Conservation (phyloP, 805 yeast species). For the Barnettozyma pratensis region DNA sequence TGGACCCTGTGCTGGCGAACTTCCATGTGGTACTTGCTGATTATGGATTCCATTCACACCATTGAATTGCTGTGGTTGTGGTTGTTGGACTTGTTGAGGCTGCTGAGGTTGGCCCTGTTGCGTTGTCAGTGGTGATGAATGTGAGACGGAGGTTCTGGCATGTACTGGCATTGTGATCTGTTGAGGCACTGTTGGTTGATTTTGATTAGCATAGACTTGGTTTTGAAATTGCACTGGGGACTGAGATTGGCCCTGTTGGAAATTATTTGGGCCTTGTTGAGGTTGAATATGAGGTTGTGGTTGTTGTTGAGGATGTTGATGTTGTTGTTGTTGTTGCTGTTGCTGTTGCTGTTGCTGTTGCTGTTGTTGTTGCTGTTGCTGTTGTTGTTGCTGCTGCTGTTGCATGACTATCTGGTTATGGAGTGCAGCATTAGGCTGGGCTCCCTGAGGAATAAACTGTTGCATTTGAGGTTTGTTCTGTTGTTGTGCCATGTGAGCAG, state of each 20-base stretch:
- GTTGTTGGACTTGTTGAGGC: conserved; percentile 1
- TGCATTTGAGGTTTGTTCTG: conserved; percentile 15
- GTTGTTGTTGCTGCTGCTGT: conserved; percentile 5
- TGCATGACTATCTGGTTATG: conserved; percentile 1
- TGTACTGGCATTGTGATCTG: conserved; percentile 7
- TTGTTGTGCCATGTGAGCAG: conserved; percentile 9
- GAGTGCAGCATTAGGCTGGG: conserved; percentile 13
- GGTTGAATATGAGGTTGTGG: conserved; percentile 11
- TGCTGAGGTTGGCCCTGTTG: conserved; percentile 1
- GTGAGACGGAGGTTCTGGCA: background rate
- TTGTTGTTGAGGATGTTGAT: conserved; percentile 7
- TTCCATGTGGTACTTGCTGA: conserved; percentile 6
- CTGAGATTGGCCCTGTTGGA: conserved; percentile 10
- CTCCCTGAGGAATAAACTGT: conserved; percentile 13
- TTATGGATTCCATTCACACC: conserved; percentile 2
- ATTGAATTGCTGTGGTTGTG: conserved; percentile 1
- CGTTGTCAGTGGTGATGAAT: background rate
- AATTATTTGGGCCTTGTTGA: conserved; percentile 2
- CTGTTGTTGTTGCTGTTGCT: conserved; percentile 1
- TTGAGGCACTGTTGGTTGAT: conserved; percentile 2
- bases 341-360: background rate
- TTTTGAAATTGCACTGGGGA: conserved; percentile 3
- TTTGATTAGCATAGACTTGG: background rate
- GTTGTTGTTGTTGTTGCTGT: conserved; percentile 3
- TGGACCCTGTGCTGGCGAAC: conserved; percentile 13